Conservation (phyloP, 352 stramenopile genomes). For the Phytophthora sansomeana region DNA sequence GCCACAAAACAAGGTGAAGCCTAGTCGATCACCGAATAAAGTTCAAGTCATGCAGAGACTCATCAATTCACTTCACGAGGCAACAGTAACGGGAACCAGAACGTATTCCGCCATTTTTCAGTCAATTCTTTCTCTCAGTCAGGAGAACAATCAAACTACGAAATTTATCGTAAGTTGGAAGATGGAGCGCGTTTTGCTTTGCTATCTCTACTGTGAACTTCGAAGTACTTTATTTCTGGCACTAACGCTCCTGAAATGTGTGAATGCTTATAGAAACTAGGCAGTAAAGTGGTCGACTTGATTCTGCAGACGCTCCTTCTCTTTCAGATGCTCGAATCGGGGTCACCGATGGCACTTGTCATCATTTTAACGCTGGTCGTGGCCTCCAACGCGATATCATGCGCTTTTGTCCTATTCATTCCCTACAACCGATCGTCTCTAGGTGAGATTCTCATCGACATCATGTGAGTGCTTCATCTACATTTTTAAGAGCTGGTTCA, state of each 20-base stretch:
- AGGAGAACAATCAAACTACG: no score
- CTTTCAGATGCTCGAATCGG: not conserved
- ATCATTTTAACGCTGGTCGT: slow-evolving; percentile 13
- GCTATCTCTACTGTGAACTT: no score
- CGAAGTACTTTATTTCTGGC: not conserved
- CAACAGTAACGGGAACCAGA: no score
- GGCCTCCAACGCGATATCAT: slow-evolving; percentile 1
- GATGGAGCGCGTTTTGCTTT: no score
- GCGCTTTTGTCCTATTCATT: slow-evolving; percentile 10
- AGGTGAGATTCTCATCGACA: slow-evolving; percentile 26
- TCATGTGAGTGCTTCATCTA: slow-evolving; percentile 32
- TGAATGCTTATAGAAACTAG: not conserved
- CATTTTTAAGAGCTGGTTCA: no score
- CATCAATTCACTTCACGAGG: no score
- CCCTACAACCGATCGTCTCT: slow-evolving; percentile 3
- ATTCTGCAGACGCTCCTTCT: not conserved
- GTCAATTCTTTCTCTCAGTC: no score
- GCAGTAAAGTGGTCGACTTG: not conserved
- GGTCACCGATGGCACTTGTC: not conserved
- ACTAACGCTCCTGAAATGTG: no score
- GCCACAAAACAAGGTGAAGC: not conserved
- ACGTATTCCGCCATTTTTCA: no score
- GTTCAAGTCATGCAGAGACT: no score
- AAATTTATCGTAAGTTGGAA: no score
- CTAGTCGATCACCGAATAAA: slow-evolving; percentile 6